Evolutionary conservation across 2,329 filamentous ascomycete species (phyloP), one percentile per base, ranked within the genome.

Genomic region (Colletotrichum sojae): DNA sequence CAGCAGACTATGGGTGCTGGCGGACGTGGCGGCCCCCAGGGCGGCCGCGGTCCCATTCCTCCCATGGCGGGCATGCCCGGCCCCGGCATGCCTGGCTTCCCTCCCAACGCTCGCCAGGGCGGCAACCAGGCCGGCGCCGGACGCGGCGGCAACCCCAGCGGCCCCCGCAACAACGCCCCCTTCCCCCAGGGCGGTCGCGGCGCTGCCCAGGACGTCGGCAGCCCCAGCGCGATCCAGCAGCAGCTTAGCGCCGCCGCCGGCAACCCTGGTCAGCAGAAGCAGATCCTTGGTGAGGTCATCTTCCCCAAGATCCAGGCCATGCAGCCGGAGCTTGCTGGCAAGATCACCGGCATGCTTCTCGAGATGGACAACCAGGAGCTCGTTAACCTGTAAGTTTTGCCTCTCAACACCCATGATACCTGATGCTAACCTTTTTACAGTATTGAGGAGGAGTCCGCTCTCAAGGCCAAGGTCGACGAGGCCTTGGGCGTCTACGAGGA

Each of bases 321-420:
- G 83, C 96, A 99, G 86, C 93, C 94, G 70, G 95, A 98, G 77
- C 88, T 99, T 78, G 96, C 96, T 72, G 96, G 96, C 80, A 99
- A 99, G 91, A 98, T 99, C 82, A 99, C 96, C 71, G 96, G 96
- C 84, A 99, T 99, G 96, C 92, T 99, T 77, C 85, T 99, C 77
- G 96, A 99, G 89, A 99, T 99, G 96, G 96, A 98, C 78, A 98
- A 98, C 84, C 81, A 88, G 67, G 96, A 99, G 86, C 87, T 99
- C 76, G 89, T 99, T 79, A 94, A 93, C 84, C 89, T 99, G 94
- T 97, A 92, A 93, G 95, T 93, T 73, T 16, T 31, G 46, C 22
- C 27, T 6, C n/a, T 18, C 40, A 4, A 16, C 43, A 43, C 31
- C 13, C 43, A 15, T 25, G 3, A 3, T 12, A 8, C 31, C 31